phyloP scores from a whole-genome alignment of 352 stramenopile species.

The Pythium rhizo-oryzae region DNA sequence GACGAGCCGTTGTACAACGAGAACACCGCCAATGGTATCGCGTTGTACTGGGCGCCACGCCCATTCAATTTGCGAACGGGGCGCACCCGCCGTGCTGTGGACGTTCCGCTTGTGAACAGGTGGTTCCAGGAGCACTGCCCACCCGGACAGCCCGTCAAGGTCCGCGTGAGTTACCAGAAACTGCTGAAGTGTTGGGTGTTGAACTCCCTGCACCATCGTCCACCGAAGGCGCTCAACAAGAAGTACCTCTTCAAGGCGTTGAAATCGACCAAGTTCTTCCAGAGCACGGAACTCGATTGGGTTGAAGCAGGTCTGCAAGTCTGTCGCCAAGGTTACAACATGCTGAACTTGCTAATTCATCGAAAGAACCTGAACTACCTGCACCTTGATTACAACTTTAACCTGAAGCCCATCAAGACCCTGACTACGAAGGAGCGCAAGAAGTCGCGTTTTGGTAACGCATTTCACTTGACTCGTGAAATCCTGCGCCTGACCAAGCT shows the following conservation, averaged over 20 bases:
- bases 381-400: conserved; percentile 99
- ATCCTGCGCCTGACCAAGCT: conserved; percentile 99
- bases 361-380: conserved; percentile 99
- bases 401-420: conserved; percentile 99
- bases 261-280: conserved; percentile 99
- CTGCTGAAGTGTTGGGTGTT: conserved; percentile 99
- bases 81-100: conserved; percentile 94
- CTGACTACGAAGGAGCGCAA: conserved; percentile 99
- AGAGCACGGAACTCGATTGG: conserved; percentile 99
- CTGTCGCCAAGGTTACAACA: conserved; percentile 99
- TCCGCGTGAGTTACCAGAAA: conserved; percentile 99
- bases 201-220: conserved; percentile 96
- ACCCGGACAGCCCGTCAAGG: conserved; percentile 98
- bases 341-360: conserved; percentile 99
- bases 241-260: conserved; percentile 99
- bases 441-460: conserved; percentile 97
- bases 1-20: conserved; percentile 94
- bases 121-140: conserved; percentile 99
- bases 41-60: conserved; percentile 97
- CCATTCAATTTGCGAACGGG: conserved; percentile 98
- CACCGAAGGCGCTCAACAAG: conserved; percentile 96
- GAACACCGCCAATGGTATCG: conserved; percentile 96
- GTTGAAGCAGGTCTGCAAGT: conserved; percentile 98
- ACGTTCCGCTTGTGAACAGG: conserved; percentile 98
- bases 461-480: conserved; percentile 96